phyloP scores from a whole-genome alignment of 2,329 filamentous ascomycete genomes.

The Alternaria hordeiaustralica region DNA sequence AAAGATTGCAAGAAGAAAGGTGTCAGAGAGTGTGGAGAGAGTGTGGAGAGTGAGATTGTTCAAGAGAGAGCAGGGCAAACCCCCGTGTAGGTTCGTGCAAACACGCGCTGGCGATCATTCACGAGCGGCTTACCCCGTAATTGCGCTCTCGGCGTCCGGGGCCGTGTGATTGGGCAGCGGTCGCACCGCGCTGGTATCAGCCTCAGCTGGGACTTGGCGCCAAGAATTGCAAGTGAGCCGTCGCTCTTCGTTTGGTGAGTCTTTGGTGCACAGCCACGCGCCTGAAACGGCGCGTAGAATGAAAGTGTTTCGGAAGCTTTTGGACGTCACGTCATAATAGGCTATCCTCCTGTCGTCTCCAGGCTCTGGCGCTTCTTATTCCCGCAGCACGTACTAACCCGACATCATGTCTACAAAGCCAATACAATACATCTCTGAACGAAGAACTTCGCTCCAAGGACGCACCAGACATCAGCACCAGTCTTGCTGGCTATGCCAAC shows the following conservation, averaged over 20 bases:
- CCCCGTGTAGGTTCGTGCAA: conserved; percentile 14
- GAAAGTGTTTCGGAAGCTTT: not conserved
- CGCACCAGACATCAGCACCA: not conserved
- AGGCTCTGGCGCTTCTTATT: not conserved
- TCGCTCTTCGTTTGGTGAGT: not conserved
- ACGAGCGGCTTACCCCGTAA: conserved; percentile 13
- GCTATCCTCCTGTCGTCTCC: not conserved
- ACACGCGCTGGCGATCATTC: conserved; percentile 13
- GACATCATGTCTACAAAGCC: not conserved
- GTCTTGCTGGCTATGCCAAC: not conserved
- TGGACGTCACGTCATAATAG: not conserved
- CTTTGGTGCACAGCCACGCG: not conserved
- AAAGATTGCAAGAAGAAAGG: conserved; percentile 1
- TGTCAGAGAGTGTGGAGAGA: not conserved
- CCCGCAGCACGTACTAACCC: not conserved
- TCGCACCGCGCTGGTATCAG: conserved; percentile 1
- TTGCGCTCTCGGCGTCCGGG: not conserved
- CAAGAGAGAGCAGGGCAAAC: not conserved
- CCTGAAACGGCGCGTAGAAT: conserved; percentile 11
- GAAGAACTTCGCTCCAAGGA: not conserved
- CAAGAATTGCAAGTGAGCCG: not conserved
- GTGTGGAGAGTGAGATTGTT: not conserved
- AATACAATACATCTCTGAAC: not conserved
- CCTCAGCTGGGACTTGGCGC: conserved; percentile 8
- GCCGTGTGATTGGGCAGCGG: conserved; percentile 4